Base-by-base conservation (phyloP, 345 rosid genomes). In the Orychophragmus violaceus region DNA sequence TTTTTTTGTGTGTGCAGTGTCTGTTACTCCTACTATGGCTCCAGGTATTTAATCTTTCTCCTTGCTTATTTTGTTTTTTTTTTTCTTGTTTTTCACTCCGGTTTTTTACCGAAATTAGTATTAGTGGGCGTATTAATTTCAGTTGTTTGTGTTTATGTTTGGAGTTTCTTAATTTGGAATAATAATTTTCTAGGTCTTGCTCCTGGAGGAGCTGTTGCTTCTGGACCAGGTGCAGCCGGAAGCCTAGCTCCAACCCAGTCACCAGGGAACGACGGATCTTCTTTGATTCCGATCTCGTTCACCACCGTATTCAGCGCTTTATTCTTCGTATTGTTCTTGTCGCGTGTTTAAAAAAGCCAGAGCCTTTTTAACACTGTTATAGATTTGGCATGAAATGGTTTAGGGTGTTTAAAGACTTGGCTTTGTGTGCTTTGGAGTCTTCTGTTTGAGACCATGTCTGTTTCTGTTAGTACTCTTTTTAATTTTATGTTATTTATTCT, bases 31-130 rank as follows among this genome's bases (percentile, higher is more conserved):
- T 33, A 12, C 64, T 10, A 21, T 45, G 24, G 77, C 77, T 25
- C 77, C 77, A 67, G 73, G 77, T 74, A 64, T 54, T 45, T 59
- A 8, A 2, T 41, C 18, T 59, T 25, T 50, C 30, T 66, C 19
- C 51, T 59, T n/a, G n/a, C n/a, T 52, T 30, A 18, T 29, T 22
- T 8, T 5, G 5, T 49, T 25, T 23, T 17, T 0, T 19, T 2
- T 8, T 17, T 3, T 19, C 37, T 52, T 33, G 5, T 2, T 16
- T 14, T 14, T 39, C n/a, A 27, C 8, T 58, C 6, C 1, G n/a
- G n/a, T n/a, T n/a, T n/a, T n/a, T n/a, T n/a, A n/a, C n/a, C n/a
- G n/a, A n/a, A n/a, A n/a, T n/a, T n/a, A n/a, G n/a, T n/a, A n/a
- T n/a, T n/a, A n/a, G 25, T 44, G 30, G 29, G 12, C 3, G 23